Base-by-base conservation (phyloP, 164 flowering plant genomes). In the Paratinospora sagittata region DNA sequence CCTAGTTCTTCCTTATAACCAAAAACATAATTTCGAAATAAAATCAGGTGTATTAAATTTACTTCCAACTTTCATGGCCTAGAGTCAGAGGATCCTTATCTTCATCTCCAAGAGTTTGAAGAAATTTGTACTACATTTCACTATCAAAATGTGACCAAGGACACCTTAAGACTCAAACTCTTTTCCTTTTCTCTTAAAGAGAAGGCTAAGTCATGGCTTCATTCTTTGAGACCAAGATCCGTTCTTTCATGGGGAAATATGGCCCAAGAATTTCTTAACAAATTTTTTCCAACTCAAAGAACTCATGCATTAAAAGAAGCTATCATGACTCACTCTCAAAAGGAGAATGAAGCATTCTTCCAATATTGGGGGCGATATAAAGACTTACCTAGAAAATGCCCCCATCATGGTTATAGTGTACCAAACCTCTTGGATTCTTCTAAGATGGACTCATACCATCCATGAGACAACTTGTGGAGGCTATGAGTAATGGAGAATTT, bases 401-500 rank as follows among this genome's bases (percentile, higher is more conserved):
- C 65, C 52, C 70, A 66, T 16, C 65, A 72, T 33, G 47, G 70
- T 1, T 66, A 52, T 16, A 34, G 55, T 4, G n/a, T 1, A 30
- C 57, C 64, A 52, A 30, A 14, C 14, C 16, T 64, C 13, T 66
- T 14, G 23, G 52, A 24, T 57, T 66, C 8, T 72, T 72, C 24
- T 55, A 55, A 55, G 65, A 72, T 1, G 37, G 33, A 37, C 14
- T 66, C 13, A 13, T 19, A 0, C 47, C 70, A 10, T 16, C 66
- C 16, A 72, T 66, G 65, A 23, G 65, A 0, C 37, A 72, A 36
- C 39, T 72, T 16, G 37, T 72, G 0, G 57, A 66, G 24, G 65
- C 34, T 10, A 66, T 72, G 70, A 66, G 75, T 24, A 72, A 72
- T 72, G 65, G 70, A 10, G 65, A 66, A 9, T 66, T 66, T 17